Evolutionary conservation across 805 yeast species (phyloP).

Genomic region (Starmerella sp.): DNA sequence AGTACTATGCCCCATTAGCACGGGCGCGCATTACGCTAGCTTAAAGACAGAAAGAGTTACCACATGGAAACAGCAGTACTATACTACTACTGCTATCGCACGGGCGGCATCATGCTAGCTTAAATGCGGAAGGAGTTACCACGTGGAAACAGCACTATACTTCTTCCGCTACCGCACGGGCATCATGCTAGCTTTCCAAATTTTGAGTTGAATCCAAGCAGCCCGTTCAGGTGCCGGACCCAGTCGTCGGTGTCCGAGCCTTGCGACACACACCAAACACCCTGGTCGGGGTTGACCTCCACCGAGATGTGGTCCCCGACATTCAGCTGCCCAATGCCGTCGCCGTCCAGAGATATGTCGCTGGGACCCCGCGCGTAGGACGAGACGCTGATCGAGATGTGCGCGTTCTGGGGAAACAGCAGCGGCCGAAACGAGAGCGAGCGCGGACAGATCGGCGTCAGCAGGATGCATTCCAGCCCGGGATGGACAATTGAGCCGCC

Average conservation of each 20-base stretch:
- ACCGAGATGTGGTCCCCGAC: conserved; percentile 48
- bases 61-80: too few species aligned
- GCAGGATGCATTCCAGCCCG: conserved; percentile 62
- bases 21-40: too few species aligned
- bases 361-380: conserved; percentile 30
- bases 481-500: conserved; percentile 95
- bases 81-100: background rate
- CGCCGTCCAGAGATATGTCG: conserved; percentile 73
- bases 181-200: conserved; percentile 36
- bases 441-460: conserved; percentile 88
- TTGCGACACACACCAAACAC: conserved; percentile 80
- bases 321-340: conserved; percentile 52
- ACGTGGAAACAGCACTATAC: too few species aligned
- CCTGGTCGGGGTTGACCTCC: conserved; percentile 31
- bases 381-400: conserved; percentile 35
- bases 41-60: too few species aligned
- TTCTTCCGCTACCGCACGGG: background rate
- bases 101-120: background rate
- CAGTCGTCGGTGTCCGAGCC: conserved; percentile 62
- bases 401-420: conserved; percentile 66
- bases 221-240: conserved; percentile 80
- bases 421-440: conserved; percentile 84
- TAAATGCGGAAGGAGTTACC: too few species aligned
- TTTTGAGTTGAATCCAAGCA: conserved; percentile 78
- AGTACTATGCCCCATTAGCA: too few species aligned